Base-by-base conservation (phyloP, 257 asterid species). In the Fraxinus cuspidata region DNA sequence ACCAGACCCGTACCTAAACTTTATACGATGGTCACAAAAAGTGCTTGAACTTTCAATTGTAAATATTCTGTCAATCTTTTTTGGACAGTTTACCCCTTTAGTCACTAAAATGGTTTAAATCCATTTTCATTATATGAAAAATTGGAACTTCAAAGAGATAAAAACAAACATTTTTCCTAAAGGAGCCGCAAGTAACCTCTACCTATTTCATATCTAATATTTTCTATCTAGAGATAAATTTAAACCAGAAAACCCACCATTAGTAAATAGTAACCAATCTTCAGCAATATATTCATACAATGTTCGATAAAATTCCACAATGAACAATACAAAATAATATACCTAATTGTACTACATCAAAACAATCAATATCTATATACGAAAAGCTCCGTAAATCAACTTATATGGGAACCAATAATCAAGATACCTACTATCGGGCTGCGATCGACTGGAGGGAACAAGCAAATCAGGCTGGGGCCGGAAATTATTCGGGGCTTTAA, bases 371-470 rank as follows among this genome's bases (percentile, higher is more conserved):
- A 70, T 37, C 58, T 37, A 13, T 71, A 29, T 12, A 21, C 74
- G 21, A 2, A 23, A 37, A 11, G 60, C 9, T 10, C 15, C 10
- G 58, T 21, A 18, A 69, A 21, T n/a, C 74, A 16, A 7, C 31
- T n/a, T 71, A 44, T 40, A 40, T 16, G 23, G 21, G 34, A 42
- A 40, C 7, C 4, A 66, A 35, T 70, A 51, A 32, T 53, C 13
- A 53, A n/a, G 28, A 3, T 49, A 88, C 97, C 93, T 85, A 88
- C 87, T 85, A 80, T 88, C 92, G 29, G 83, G 85, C 78, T 81
- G 87, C 68, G 88, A 68, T 42, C 79, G 88, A 67, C 81, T 77
- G 71, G 85, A 64, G 35, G 81, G 84, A 75, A 74, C 73, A 63
- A 75, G 84, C 77, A 40, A 72, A 77, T 81, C 92, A 67, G 90